Evolutionary conservation across 2,329 filamentous ascomycete species (phyloP).

Genomic region (Thermothelomyces thermophilus): DNA sequence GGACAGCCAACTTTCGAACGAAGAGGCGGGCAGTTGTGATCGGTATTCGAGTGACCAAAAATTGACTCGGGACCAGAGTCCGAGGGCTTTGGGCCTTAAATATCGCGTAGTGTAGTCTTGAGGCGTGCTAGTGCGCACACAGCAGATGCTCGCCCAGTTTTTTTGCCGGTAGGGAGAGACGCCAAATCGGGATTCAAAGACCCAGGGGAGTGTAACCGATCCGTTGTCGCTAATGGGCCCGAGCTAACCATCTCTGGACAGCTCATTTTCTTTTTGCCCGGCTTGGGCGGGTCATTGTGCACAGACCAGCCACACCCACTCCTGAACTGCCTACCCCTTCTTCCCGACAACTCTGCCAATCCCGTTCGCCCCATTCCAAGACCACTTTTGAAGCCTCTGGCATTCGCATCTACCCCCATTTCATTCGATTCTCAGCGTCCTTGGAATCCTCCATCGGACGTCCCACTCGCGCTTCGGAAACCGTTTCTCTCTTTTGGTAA

Average conservation of each 20-base stretch:
- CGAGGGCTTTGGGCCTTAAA: no score
- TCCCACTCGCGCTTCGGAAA: conserved; percentile 4
- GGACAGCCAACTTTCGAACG: no score
- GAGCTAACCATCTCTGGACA: conserved; percentile 20
- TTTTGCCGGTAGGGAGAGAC: background rate
- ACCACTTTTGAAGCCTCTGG: conserved; percentile 11
- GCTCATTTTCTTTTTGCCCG: conserved; percentile 24
- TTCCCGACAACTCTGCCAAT: conserved; percentile 19
- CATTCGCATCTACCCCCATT: conserved; percentile 17
- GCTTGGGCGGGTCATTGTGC: conserved; percentile 8
- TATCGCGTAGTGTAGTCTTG: no score
- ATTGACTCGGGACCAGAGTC: no score
- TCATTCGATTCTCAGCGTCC: conserved; percentile 19
- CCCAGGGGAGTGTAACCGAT: conserved; percentile 13
- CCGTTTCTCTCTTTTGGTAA: conserved; percentile 9
- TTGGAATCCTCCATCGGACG: conserved; percentile 10
- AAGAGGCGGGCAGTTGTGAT: no score
- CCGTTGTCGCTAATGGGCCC: conserved; percentile 16
- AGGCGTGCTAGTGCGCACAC: no score
- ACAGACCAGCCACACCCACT: conserved; percentile 18
- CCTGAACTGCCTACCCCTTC: conserved; percentile 15
- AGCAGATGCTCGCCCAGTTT: no score
- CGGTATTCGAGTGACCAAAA: no score
- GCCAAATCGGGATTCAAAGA: conserved; percentile 1
- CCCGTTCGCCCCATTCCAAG: conserved; percentile 21